These are phyloP conservation scores for Blastobotrys muscicola DNA, from an alignment of 805 yeast species.

Conservation along the genomic window DNA sequence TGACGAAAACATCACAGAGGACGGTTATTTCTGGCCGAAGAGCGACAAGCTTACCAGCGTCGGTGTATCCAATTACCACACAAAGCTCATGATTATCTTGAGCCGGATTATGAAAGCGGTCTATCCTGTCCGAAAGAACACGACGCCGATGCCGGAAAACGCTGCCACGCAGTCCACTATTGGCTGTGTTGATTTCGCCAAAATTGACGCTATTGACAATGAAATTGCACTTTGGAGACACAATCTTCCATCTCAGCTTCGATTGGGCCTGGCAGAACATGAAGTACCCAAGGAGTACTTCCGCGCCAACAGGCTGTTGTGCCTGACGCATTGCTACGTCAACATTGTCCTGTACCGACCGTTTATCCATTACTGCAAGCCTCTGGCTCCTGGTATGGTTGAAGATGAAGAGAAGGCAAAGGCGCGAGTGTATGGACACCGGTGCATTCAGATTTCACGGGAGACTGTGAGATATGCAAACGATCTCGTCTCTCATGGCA, in stretches of 20 bases:
- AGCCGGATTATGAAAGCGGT: constrained; percentile 61
- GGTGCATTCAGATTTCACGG: constrained; percentile 77
- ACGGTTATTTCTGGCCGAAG: constrained; percentile 42
- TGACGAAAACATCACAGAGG: constrained; percentile 72
- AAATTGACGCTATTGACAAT: constrained; percentile 54
- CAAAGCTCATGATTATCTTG: constrained; percentile 60
- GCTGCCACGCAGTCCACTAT: constrained; percentile 6
- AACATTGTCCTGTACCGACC: constrained; percentile 79
- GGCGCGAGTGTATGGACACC: constrained; percentile 39
- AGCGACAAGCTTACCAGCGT: constrained; percentile 55
- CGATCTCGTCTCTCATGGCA: constrained; percentile 62
- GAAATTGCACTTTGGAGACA: constrained; percentile 67
- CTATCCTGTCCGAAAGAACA: constrained; percentile 58
- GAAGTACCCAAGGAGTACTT: constrained; percentile 58
- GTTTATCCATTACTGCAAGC: constrained; percentile 72
- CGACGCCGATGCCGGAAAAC: constrained; percentile 11
- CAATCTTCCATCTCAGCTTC: constrained; percentile 57
- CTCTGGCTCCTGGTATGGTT: constrained; percentile 20
- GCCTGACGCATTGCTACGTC: constrained; percentile 41
- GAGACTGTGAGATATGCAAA: constrained; percentile 73
- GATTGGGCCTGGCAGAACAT: constrained; percentile 41
- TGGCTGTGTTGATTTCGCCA: constrained; percentile 10
- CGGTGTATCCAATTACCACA: constrained; percentile 79
- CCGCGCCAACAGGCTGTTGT: constrained; percentile 62
- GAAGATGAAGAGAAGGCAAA: constrained; percentile 58